Base-by-base conservation (phyloP, 2,329 filamentous ascomycete species). In the Exophiala sp. region DNA sequence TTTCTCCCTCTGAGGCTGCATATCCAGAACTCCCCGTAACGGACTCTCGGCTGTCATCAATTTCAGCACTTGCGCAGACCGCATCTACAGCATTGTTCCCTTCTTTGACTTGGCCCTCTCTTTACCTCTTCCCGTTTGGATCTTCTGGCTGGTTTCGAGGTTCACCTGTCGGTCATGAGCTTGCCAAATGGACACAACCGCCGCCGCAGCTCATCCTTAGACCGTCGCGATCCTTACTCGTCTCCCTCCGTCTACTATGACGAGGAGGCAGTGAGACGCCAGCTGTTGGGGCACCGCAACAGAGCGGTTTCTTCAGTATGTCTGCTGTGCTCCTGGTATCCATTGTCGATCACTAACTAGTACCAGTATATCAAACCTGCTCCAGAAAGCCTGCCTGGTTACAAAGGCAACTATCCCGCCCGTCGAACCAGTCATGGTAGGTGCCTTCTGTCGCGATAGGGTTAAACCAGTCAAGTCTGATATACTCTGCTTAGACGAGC, bases 401-500 rank as follows among this genome's bases (percentile, higher is more conserved):
- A 32, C 37, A 48, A 55, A 23, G 48, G 44, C 48, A 52, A 40
- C 37, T 56, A 57, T 49, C 55, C 52, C 37, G 50, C 53, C 24
- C 65, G 72, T 50, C 66, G 72, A 51, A 67, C 66, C 24, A 75
- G 72, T 58, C 69, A 73, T 53, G 71, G 71, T 73, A 39, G 13
- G 23, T 29, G 8, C 46, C 46, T 44, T 9, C n/a, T 14, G 7
- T 21, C 16, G 14, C 14, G n/a, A 16, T 18, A 13, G 16, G 30
- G 42, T 32, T 23, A 38, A 48, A 60, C 64, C 43, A 61, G 58
- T 40, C 16, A n/a, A 13, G 13, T 30, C 53, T 56, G 43, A 56
- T 34, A 29, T 24, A n/a, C n/a, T n/a, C n/a, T n/a, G n/a, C n/a
- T n/a, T n/a, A 93, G 90, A 95, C 73, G 88, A 90, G 67, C 73